Base-by-base conservation (phyloP, 2,329 filamentous ascomycete genomes). In the Hymenoscyphus albidus region DNA sequence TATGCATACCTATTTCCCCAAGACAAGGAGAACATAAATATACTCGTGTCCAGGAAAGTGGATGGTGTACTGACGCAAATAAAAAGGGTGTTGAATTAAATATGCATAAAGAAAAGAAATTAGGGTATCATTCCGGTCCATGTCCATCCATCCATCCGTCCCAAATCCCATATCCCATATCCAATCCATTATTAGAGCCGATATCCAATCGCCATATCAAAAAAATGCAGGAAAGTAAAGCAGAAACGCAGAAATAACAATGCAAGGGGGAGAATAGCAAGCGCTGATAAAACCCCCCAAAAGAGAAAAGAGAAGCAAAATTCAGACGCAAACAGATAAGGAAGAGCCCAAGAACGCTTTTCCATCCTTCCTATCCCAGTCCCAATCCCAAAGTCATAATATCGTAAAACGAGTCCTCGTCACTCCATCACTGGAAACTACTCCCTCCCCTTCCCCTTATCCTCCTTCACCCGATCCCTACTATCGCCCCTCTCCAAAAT, bases 401-500 rank as follows among this genome's bases (percentile, higher is more conserved):
- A 18, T 27, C 48, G 13, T 54, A 22, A 54, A 54, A 54, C 18
- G 27, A 22, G 31, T 54, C 18, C 48, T 22, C 42, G 4, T 44
- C 42, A 18, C 16, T 44, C 16, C 16, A 44, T n/a, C 14, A n/a
- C n/a, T n/a, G n/a, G 6, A 27, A 27, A 27, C 18, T 54, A 54
- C 48, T 54, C n/a, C 18, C 18, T 54, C 18, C 48, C 48, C 48
- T 54, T 54, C 18, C 31, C 54, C 42, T 22, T 62, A 2, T 27
- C 35, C 48, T 35, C 40, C 13, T 16, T 57, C 32, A n/a, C 55
- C 31, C 5, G 13, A n/a, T 59, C 56, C 14, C 42, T 18, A 42
- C 22, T 54, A 38, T 63, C 56, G 18, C 44, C 32, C 55, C 16
- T 64, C 38, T 38, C 39, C 55, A 38, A 39, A n/a, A 58, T 59